Evolutionary conservation across 2,329 filamentous ascomycete genomes (phyloP).

Genomic region (Apiospora arundinis): DNA sequence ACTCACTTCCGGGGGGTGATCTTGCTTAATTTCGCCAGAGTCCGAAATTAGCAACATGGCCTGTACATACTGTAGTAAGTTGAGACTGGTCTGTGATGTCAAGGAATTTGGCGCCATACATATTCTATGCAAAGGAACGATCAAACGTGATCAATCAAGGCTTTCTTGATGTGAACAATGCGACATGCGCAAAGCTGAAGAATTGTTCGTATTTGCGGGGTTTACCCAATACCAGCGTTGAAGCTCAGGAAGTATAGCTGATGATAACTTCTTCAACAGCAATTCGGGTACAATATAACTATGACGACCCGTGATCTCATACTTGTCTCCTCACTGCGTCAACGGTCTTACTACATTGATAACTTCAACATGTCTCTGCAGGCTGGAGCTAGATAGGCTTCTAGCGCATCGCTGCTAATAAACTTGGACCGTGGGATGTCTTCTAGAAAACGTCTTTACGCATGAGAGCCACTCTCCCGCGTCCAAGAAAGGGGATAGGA

Average conservation of each 20-base stretch:
- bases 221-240: neutral
- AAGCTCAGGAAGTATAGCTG: neutral
- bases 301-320: neutral
- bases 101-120: neutral
- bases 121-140: neutral
- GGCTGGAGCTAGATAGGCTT: neutral
- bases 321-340: neutral
- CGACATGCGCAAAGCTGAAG: neutral
- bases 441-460: constrained; percentile 11
- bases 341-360: neutral
- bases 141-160: constrained; percentile 3
- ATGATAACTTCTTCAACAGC: neutral
- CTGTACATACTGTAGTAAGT: neutral
- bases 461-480: constrained; percentile 9
- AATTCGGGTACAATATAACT: neutral
- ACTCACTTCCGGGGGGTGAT: constrained; percentile 4
- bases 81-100: neutral
- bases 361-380: neutral
- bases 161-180: neutral
- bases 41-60: constrained; percentile 15
- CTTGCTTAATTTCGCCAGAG: constrained; percentile 17
- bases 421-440: neutral
- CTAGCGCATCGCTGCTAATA: constrained; percentile 5
- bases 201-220: neutral
- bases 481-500: neutral